Conservation (phyloP, 2,329 filamentous ascomycete species). For the Fusarium fracticaudum region DNA sequence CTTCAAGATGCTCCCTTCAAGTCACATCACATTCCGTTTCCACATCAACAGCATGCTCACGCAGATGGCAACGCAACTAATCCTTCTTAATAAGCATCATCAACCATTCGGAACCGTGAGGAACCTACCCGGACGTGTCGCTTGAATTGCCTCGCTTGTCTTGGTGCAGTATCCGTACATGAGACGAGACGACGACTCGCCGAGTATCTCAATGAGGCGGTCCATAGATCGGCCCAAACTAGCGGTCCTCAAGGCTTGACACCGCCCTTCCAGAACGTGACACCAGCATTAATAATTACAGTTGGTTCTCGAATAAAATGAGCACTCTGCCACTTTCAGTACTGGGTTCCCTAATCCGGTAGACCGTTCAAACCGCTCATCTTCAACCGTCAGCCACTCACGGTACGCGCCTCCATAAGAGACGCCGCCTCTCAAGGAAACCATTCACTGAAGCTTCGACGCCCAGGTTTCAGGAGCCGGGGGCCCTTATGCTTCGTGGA, state of each 20-base stretch:
- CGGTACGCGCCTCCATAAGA: not conserved
- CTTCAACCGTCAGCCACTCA: slow-evolving; percentile 16
- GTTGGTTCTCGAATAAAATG: not conserved
- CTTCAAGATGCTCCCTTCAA: slow-evolving; percentile 13
- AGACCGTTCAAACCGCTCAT: slow-evolving; percentile 14
- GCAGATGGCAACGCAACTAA: not conserved
- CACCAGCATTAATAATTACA: not conserved
- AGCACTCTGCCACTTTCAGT: not conserved
- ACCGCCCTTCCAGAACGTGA: slow-evolving; percentile 38
- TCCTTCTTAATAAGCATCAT: slow-evolving; percentile 3
- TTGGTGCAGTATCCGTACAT: not conserved
- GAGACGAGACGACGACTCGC: not conserved
- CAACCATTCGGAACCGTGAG: not conserved
- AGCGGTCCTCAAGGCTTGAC: slow-evolving; percentile 12
- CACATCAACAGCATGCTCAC: slow-evolving; percentile 26
- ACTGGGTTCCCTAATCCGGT: slow-evolving; percentile 27
- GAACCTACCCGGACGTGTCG: slow-evolving; percentile 2
- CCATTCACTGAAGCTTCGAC: slow-evolving; percentile 2
- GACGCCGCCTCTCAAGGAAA: slow-evolving; percentile 1
- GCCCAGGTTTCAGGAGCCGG: slow-evolving; percentile 14
- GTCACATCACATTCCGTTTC: slow-evolving; percentile 31
- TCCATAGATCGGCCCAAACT: slow-evolving; percentile 16
- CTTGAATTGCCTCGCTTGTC: slow-evolving; percentile 10
- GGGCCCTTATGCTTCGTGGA: slow-evolving; percentile 12
- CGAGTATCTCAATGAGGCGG: slow-evolving; percentile 19